A percentile compares a stretch with the other conserved stretches of the same genome.
Conservation (phyloP, 441 rosid species). For the Corymbia citriodora region DNA sequence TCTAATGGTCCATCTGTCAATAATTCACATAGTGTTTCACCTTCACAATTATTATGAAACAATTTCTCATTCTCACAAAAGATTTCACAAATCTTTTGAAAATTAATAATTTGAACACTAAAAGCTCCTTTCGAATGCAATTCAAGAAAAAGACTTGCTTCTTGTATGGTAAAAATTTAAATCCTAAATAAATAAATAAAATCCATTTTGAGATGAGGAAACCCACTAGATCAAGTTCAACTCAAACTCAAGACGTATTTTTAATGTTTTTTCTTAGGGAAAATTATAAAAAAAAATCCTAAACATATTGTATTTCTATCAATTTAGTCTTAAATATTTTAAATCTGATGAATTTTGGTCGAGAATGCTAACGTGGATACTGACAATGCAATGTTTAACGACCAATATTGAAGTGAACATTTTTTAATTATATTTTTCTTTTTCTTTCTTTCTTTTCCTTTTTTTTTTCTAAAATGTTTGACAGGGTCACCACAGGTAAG, state of each 20-base stretch:
- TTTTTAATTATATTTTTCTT: too few species aligned
- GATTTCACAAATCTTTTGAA: background rate
- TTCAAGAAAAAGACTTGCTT: background rate
- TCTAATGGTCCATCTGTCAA: too few species aligned
- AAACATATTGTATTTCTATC: background rate
- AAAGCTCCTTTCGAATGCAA: background rate
- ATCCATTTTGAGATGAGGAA: background rate
- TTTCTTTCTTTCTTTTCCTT: too few species aligned
- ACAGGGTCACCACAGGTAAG: rapidly evolving
- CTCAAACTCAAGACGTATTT: background rate
- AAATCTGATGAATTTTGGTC: background rate
- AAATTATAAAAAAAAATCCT: too few species aligned
- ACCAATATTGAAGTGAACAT: too few species aligned
- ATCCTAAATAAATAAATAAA: background rate
- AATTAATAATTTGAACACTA: background rate
- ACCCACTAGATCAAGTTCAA: background rate
- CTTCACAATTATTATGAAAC: background rate
- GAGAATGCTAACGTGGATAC: too few species aligned
- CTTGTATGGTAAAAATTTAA: background rate
- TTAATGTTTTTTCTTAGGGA: background rate
- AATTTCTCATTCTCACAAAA: background rate
- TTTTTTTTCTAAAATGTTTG: background rate
- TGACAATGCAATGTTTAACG: too few species aligned
- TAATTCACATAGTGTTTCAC: too few species aligned
- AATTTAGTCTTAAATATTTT: background rate